Conservation (phyloP, 2,329 filamentous ascomycete genomes). For the Sarocladium oryzae region DNA sequence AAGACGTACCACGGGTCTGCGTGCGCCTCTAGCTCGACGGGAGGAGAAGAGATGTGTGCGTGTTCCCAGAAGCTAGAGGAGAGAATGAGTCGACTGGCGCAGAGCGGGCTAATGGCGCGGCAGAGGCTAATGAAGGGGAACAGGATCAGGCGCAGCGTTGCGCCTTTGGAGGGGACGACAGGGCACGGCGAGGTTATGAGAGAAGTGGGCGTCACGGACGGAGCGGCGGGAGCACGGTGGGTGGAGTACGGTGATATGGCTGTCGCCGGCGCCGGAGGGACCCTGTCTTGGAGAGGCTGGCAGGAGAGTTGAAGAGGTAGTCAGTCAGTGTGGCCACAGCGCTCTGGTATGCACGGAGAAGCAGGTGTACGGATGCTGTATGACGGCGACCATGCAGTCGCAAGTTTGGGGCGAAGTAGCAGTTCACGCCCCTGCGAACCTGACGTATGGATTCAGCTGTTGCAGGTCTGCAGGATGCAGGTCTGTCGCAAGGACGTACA, state of each 20-base stretch:
- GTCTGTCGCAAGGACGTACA: not conserved
- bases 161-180: constrained; percentile 4
- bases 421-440: too few relatives aligned
- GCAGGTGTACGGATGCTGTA: constrained; percentile 1
- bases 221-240: not conserved
- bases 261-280: constrained; percentile 4
- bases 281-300: not conserved
- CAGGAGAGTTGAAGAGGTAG: too few relatives aligned
- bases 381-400: not conserved
- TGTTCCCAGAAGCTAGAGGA: not conserved
- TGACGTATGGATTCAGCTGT: not conserved
- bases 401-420: not conserved
- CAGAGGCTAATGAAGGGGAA: constrained; percentile 8
- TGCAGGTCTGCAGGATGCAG: not conserved
- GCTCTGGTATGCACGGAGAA: not conserved
- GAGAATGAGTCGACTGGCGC: not conserved
- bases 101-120: not conserved
- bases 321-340: not conserved
- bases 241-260: constrained; percentile 5
- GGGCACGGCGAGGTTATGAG: constrained; percentile 6
- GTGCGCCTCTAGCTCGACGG: not conserved
- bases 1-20: not conserved
- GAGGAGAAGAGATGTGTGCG: not conserved
- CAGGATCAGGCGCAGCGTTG: constrained; percentile 9
- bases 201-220: constrained; percentile 7